Evolutionary conservation across 73 alveolate genomes (phyloP).

Genomic region (Halteria grandinella): DNA sequence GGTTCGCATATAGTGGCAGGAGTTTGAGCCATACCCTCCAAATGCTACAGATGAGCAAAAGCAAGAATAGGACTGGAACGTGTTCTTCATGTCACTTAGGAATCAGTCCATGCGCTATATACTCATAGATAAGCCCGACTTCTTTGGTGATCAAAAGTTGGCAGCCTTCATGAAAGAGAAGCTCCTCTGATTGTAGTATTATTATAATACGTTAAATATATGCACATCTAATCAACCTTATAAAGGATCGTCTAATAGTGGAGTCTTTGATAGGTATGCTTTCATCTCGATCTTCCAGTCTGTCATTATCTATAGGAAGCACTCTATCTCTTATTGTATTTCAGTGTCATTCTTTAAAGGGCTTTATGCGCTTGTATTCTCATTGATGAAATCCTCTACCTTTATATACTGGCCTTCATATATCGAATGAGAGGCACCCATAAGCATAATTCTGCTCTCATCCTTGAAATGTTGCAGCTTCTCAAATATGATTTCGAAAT

Average conservation of each 20-base stretch:
- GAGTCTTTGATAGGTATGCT: slow-evolving; percentile 35
- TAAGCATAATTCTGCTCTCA: not conserved
- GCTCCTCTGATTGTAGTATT: slow-evolving; percentile 24
- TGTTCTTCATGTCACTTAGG: not conserved
- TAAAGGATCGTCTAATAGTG: slow-evolving; percentile 6
- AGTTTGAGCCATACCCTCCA: not conserved
- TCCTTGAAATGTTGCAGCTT: slow-evolving; percentile 32
- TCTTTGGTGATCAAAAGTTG: not conserved
- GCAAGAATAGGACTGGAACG: slow-evolving; percentile 33
- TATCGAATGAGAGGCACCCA: not conserved
- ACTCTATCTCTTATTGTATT: slow-evolving; percentile 1
- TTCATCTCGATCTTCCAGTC: slow-evolving; percentile 58
- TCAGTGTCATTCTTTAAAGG: slow-evolving; percentile 43
- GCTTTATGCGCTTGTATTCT: slow-evolving; percentile 39
- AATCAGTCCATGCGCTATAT: slow-evolving; percentile 26
- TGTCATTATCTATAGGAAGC: slow-evolving; percentile 31
- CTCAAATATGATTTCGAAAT: slow-evolving; percentile 26
- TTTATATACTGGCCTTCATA: slow-evolving; percentile 33
- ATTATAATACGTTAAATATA: too few relatives aligned
- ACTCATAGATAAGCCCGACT: slow-evolving; percentile 21
- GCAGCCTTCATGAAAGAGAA: slow-evolving; percentile 16
- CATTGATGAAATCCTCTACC: slow-evolving; percentile 33
- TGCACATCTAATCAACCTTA: too few relatives aligned
- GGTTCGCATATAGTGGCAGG: slow-evolving; percentile 13
- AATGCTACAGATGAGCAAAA: slow-evolving; percentile 12